Evolutionary conservation across 2,329 filamentous ascomycete species (phyloP), one percentile per base, ranked within the genome.

Genomic region (Cytospora leucostoma): DNA sequence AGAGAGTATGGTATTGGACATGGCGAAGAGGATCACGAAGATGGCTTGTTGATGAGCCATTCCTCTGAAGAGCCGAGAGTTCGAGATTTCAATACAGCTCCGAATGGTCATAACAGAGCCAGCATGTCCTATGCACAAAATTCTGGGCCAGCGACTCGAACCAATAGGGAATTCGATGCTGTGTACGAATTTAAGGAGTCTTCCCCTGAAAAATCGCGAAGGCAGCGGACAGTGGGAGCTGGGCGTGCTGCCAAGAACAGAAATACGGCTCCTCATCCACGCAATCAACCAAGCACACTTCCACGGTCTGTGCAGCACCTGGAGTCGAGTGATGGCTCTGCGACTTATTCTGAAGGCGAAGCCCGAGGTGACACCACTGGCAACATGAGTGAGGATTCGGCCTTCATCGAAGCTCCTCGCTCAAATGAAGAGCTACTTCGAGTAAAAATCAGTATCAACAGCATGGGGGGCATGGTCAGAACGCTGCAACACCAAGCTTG

Each of bases 401-500:
- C 38, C 17, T 65, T 58, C 40, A 54, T 64, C 47, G 61, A 65
- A 34, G 34, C 64, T 19, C 64, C 57, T 50, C 52, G 38, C 19
- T 33, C 54, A 44, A 12, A 21, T 27, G 50, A 60, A 12, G 15
- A 5, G 27, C 27, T 49, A 13, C 7, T 38, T 6, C 51, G 52
- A 32, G 61, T 63, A 21, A 21, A 54, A 11, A 19, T 59, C 32
- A 7, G 40, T 1, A 35, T 65, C 49, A 59, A 58, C 19, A 61
- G 61, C 40, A 27, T 65, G 38, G 53, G 53, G 4, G 64, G 61
- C 10, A 64, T 65, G 1, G 34, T 63, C 15, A 58, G 52, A 37
- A 64, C 61, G 7, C n/a, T 65, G 53, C 21, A 17, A 21, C 56
- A 61, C 40, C 32, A 34, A 19, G 64, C 64, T 3, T 65, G 64